Evolutionary conservation across 441 rosid species (phyloP).

Genomic region (Corymbia citriodora): DNA sequence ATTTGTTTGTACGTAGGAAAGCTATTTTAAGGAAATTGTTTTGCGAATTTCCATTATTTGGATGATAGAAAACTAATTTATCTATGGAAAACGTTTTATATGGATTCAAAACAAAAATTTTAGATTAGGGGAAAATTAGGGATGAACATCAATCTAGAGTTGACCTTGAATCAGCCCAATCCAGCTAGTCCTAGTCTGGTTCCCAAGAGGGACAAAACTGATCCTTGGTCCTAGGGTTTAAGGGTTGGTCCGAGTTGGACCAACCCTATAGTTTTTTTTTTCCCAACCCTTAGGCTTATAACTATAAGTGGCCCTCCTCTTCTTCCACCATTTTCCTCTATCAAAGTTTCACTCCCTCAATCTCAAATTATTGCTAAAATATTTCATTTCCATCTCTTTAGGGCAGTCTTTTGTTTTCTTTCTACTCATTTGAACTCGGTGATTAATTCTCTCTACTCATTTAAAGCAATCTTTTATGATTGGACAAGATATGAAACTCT

Average conservation of each 20-base stretch:
- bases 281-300: background rate
- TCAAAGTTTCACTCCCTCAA: background rate
- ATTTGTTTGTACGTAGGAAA: no score
- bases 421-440: background rate
- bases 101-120: no score
- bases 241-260: background rate
- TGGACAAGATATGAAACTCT: background rate
- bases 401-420: background rate
- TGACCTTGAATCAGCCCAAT: no score
- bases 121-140: accelerated
- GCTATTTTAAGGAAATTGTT: background rate
- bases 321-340: background rate
- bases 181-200: background rate
- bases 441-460: background rate
- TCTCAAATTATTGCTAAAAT: background rate
- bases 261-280: background rate
- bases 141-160: background rate
- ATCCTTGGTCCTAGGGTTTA: background rate
- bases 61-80: background rate
- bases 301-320: background rate
- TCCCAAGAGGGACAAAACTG: background rate
- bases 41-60: background rate
- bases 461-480: background rate
- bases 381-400: background rate
- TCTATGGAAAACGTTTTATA: background rate